phyloP scores from a whole-genome alignment of 1,139 yeast species.

The Sugiyamaella japonica region DNA sequence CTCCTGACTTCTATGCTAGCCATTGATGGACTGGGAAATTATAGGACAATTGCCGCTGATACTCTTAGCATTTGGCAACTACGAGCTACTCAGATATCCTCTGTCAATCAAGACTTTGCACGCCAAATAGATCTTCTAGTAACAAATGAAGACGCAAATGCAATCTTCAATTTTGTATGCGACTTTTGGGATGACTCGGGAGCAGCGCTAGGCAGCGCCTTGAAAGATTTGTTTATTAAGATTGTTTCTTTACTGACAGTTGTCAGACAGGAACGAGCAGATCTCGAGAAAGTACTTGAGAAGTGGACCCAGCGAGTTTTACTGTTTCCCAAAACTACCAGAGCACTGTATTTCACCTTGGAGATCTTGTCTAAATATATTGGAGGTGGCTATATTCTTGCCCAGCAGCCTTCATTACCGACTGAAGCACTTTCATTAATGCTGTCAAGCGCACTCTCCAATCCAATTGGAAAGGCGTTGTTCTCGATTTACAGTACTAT shows the following conservation, averaged over 20 bases:
- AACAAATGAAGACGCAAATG: slow-evolving; percentile 38
- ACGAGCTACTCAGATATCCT: slow-evolving; percentile 47
- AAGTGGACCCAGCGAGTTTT: slow-evolving; percentile 51
- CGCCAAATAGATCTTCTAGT: slow-evolving; percentile 25
- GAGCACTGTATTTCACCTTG: slow-evolving; percentile 59
- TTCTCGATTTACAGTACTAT: slow-evolving; percentile 43
- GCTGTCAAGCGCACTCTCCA: slow-evolving; percentile 62
- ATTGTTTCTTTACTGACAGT: slow-evolving; percentile 45
- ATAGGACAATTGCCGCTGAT: slow-evolving; percentile 54
- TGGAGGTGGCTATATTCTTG: slow-evolving; percentile 46
- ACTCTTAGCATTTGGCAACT: slow-evolving; percentile 64
- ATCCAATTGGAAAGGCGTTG: slow-evolving; percentile 64
- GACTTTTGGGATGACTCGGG: slow-evolving; percentile 73
- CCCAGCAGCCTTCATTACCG: slow-evolving; percentile 47
- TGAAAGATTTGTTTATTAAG: slow-evolving; percentile 59
- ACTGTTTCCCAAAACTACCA: slow-evolving; percentile 49
- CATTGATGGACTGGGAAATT: slow-evolving; percentile 38
- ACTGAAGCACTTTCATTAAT: slow-evolving; percentile 48
- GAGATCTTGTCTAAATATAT: slow-evolving; percentile 56
- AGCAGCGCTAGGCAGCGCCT: slow-evolving; percentile 67
- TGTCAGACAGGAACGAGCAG: slow-evolving; percentile 21
- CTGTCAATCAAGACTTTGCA: neutral
- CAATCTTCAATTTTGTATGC: slow-evolving; percentile 55
- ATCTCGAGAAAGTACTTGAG: slow-evolving; percentile 34
- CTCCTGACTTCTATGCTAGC: slow-evolving; percentile 28